Evolutionary conservation across 805 yeast species (phyloP), one percentile per base, ranked within the genome.

Genomic region (Lipomyces mesembrius): DNA sequence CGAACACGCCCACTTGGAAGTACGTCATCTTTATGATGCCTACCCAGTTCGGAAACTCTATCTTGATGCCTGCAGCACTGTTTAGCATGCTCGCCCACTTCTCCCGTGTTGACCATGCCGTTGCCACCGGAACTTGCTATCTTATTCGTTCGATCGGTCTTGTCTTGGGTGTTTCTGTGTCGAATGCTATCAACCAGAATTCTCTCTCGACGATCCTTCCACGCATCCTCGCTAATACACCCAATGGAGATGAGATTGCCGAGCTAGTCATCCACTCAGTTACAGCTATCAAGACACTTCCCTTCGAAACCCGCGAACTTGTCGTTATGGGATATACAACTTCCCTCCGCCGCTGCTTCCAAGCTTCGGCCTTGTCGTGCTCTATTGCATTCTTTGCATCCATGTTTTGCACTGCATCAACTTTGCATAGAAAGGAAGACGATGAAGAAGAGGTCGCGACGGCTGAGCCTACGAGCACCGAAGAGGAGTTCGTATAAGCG

Each of bases 71-170:
- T 0, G 86, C 90, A 1, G 86, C 92, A 0, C 79, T 91, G 60
- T 77, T 91, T 49, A 88, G 95, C 0, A 82, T 91, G 79, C 88
- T 91, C 62, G 87, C 95, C 0, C 85, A 94, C 1, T 94, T 89
- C 2, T 86, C 89, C 7, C 76, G 81, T 22, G 82, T 83, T 59
- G 84, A 83, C 73, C 97, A 91, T 76, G 97, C 97, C 0, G 84
- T 92, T 25, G 89, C 94, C 1, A 92, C 97, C 0, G 91, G 97
- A 0, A 89, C 93, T 64, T 96, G 91, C 74, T 92, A 92, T 75
- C 91, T 93, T 0, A 90, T 90, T 79, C 83, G 96, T 74, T 88
- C 96, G 14, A 88, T 92, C 0, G 97, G 96, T 0, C 88, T 93
- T n/a, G 89, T 95, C 0, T 77, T 91, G 55, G 96, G 96, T 49